phyloP scores from a whole-genome alignment of 805 yeast species.

The Teunomyces tritomae region DNA sequence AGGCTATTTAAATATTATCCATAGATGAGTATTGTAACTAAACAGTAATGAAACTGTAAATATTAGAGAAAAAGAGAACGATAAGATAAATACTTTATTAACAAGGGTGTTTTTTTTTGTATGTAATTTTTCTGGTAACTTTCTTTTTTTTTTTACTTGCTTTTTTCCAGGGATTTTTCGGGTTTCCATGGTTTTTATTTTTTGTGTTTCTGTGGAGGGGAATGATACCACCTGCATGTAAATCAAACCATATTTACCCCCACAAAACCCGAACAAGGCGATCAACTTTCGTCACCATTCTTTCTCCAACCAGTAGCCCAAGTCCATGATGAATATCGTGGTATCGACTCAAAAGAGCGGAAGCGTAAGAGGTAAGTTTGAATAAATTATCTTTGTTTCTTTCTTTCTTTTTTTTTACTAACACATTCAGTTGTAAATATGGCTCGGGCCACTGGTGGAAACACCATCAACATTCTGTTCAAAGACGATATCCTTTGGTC shows the following conservation, averaged over 20 bases:
- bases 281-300: neutral
- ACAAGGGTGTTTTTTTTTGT: neutral
- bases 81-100: too few relatives aligned
- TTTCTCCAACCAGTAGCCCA: neutral
- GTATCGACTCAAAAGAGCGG: slow-evolving; percentile 14
- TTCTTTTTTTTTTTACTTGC: neutral
- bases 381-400: neutral
- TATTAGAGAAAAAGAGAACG: too few relatives aligned
- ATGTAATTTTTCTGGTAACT: neutral
- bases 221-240: neutral
- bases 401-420: slow-evolving; percentile 9
- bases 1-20: slow-evolving; percentile 19
- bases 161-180: too few relatives aligned
- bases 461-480: slow-evolving; percentile 8
- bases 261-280: slow-evolving; percentile 1
- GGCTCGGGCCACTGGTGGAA: slow-evolving; percentile 7
- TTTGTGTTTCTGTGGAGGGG: too few relatives aligned
- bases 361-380: slow-evolving; percentile 16
- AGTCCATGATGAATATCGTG: slow-evolving; percentile 12
- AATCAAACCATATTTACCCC: neutral
- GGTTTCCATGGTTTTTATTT: too few relatives aligned
- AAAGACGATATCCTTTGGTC: slow-evolving; percentile 16
- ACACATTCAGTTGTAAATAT: slow-evolving; percentile 17
- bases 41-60: neutral
- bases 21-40: neutral